phyloP scores from a whole-genome alignment of 176 grass and related monocot genomes.

The Poa annua region DNA sequence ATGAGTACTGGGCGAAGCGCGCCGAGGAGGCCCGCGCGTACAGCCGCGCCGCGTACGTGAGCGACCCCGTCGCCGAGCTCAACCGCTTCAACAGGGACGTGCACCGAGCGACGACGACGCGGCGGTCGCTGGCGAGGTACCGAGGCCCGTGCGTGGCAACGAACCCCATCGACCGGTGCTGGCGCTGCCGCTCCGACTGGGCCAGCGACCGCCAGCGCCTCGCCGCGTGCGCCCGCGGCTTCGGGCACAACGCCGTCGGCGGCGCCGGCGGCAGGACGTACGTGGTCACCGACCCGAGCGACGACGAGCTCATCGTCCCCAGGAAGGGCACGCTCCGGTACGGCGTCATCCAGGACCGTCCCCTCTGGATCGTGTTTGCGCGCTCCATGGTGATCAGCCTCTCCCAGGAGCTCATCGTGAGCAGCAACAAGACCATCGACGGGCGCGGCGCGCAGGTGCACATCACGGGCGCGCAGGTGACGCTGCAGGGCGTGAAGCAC shows the following conservation, averaged over 20 bases:
- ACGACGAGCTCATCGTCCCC: constrained; percentile 46
- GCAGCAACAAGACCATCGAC: constrained; percentile 73
- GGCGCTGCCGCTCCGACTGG: constrained; percentile 73
- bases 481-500: constrained; percentile 58
- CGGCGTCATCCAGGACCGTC: constrained; percentile 53
- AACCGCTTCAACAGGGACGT: constrained; percentile 57
- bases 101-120: neutral
- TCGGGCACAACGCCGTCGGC: constrained; percentile 45
- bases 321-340: constrained; percentile 57
- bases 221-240: constrained; percentile 52
- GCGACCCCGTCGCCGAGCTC: constrained; percentile 41
- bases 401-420: constrained; percentile 62
- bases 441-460: constrained; percentile 76
- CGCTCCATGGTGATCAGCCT: constrained; percentile 62
- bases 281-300: constrained; percentile 56
- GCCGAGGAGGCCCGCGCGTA: constrained; percentile 32
- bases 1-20: constrained; percentile 64
- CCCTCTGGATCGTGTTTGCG: constrained; percentile 79
- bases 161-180: constrained; percentile 79
- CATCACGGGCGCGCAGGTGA: constrained; percentile 65
- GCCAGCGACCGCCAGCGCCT: constrained; percentile 53
- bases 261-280: constrained; percentile 48
- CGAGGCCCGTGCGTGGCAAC: constrained; percentile 56
- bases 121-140: constrained; percentile 15
- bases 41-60: constrained; percentile 44